Conservation (phyloP, 352 stramenopile species). For the Globisporangium paroecandrum region DNA sequence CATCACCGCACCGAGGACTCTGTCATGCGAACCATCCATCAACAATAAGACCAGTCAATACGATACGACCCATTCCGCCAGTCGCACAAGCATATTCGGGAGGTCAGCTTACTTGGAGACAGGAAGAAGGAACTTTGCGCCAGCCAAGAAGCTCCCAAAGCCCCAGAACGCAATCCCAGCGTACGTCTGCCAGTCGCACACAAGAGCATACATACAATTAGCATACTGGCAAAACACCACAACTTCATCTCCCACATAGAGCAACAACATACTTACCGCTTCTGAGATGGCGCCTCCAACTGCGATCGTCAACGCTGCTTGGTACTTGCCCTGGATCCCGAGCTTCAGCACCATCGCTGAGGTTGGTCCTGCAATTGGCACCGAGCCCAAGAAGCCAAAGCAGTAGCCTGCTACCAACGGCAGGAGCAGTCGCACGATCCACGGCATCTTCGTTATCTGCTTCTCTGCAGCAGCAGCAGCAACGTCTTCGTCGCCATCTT, state of each 20-base stretch:
- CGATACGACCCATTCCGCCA: not conserved
- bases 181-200: conserved; percentile 53
- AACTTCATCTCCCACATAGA: not conserved
- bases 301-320: conserved; percentile 72
- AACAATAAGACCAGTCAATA: not conserved
- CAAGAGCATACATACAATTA: conserved; percentile 7
- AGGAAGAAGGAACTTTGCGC: conserved; percentile 77
- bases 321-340: conserved; percentile 85
- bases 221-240: not conserved
- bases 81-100: not conserved
- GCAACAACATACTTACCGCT: conserved; percentile 35
- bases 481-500: conserved; percentile 17
- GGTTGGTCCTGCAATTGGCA: conserved; percentile 79
- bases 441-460: conserved; percentile 26
- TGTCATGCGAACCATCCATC: conserved; percentile 18
- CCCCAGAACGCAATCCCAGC: conserved; percentile 87
- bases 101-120: conserved; percentile 69
- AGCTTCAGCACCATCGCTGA: conserved; percentile 88
- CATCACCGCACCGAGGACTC: conserved; percentile 82
- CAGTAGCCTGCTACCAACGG: conserved; percentile 75
- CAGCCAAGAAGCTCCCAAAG: conserved; percentile 85
- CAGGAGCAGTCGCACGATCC: conserved; percentile 60
- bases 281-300: conserved; percentile 81
- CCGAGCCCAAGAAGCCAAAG: conserved; percentile 84
- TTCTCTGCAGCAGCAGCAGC: conserved; percentile 12